A percentile compares a stretch with the other conserved stretches of the same genome.
phyloP scores from a whole-genome alignment of 2,329 filamentous ascomycete genomes.

The Penicillium sp. region DNA sequence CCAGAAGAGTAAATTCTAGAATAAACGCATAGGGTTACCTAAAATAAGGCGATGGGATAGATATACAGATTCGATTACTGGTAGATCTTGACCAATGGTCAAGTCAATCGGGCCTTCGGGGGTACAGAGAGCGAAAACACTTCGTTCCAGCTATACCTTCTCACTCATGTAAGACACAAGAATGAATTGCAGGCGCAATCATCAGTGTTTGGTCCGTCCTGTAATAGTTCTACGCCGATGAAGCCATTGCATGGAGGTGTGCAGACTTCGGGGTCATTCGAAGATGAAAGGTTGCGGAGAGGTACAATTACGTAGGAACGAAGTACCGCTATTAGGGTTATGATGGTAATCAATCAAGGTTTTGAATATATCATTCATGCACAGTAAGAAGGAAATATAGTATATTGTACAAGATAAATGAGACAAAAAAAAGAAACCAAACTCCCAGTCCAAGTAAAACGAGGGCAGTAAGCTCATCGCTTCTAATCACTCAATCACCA shows the following conservation, averaged over 20 bases:
- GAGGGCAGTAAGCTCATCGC: not conserved
- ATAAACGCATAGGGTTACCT: not conserved
- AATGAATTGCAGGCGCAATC: not conserved
- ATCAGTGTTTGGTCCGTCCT: not conserved
- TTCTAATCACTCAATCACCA: not conserved
- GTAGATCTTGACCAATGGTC: not conserved
- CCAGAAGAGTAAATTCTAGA: not conserved
- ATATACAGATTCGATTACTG: not conserved
- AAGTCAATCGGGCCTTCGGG: not conserved
- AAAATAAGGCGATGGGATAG: not conserved
- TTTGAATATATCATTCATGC: conserved; percentile 1
- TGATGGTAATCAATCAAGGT: not conserved
- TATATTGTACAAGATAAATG: conserved; percentile 28
- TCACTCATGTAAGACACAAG: not conserved
- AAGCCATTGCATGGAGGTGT: not conserved
- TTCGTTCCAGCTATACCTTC: not conserved
- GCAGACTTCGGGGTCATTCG: not conserved
- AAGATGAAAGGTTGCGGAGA: not conserved
- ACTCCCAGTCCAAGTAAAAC: conserved; percentile 21
- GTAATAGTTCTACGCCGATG: not conserved
- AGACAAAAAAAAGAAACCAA: conserved; percentile 16
- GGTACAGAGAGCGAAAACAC: not conserved
- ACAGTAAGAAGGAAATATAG: conserved; percentile 13
- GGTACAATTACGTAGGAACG: not conserved
- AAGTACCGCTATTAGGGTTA: conserved; percentile 1